Conservation (phyloP, 306 rosid species). For the Astragalus membranaceus region DNA sequence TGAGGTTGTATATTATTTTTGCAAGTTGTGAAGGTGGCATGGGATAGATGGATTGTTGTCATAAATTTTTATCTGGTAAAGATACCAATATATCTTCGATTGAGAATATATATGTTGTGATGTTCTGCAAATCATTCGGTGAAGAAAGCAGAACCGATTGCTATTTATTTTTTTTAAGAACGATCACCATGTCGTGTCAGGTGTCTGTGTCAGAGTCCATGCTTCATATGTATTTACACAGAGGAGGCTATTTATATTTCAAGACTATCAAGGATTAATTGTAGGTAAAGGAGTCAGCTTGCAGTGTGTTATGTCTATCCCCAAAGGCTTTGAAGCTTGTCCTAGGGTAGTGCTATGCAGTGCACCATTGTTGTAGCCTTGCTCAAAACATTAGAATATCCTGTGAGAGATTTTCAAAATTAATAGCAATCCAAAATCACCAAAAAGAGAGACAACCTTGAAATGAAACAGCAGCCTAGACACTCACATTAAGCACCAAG, state of each 20-base stretch:
- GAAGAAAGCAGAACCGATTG: not conserved
- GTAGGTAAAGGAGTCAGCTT: too few relatives aligned
- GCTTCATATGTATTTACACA: not conserved
- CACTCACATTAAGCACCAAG: too few relatives aligned
- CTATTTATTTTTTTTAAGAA: not conserved
- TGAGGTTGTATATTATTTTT: constrained; percentile 98
- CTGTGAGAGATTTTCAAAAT: not conserved
- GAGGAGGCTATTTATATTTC: not conserved
- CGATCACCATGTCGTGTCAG: not conserved
- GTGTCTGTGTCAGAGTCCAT: too few relatives aligned
- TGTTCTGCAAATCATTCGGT: constrained; percentile 8
- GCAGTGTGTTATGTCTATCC: too few relatives aligned
- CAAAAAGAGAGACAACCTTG: too few relatives aligned
- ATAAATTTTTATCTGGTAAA: constrained; percentile 50
- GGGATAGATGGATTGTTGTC: constrained; percentile 70
- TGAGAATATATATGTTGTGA: constrained; percentile 28
- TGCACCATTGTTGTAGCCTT: not conserved
- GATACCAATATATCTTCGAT: constrained; percentile 60
- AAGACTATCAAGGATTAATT: too few relatives aligned
- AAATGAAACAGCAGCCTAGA: too few relatives aligned
- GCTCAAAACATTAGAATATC: not conserved
- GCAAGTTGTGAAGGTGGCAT: constrained; percentile 64
- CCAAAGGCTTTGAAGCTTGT: not conserved
- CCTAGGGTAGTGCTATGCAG: not conserved
- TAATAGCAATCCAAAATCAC: too few relatives aligned